phyloP scores from a whole-genome alignment of 805 yeast genomes.

The Schizosaccharomyces cryophilus region DNA sequence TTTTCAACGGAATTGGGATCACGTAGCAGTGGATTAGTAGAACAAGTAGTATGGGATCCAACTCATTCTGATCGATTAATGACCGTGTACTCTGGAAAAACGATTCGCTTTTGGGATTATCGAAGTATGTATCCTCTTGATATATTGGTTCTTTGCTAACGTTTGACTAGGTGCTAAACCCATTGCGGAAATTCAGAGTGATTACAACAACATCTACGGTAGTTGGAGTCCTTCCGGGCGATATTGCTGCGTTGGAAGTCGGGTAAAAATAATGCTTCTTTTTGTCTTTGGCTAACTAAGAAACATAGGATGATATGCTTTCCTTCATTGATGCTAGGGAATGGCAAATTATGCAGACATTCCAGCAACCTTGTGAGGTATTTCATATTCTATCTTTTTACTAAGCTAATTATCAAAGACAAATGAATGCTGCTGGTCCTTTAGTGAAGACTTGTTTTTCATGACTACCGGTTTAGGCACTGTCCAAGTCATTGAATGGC shows the following conservation, averaged over 20 bases:
- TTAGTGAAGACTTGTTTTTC: not conserved
- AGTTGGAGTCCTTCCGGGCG: slow-evolving; percentile 25
- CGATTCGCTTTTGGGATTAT: slow-evolving; percentile 24
- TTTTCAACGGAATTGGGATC: slow-evolving; percentile 6
- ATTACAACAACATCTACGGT: slow-evolving; percentile 9
- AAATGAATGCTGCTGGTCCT: slow-evolving; percentile 2
- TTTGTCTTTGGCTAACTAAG: not conserved
- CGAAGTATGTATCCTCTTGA: slow-evolving; percentile 13
- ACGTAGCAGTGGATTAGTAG: slow-evolving; percentile 14
- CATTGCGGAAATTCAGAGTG: not conserved
- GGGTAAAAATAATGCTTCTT: not conserved
- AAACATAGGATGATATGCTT: slow-evolving; percentile 18
- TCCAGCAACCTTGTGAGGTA: slow-evolving; percentile 1
- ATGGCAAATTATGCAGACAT: slow-evolving; percentile 14
- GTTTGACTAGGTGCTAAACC: not conserved
- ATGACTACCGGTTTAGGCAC: slow-evolving; percentile 1
- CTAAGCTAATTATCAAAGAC: not conserved
- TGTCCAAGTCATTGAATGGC: slow-evolving; percentile 1
- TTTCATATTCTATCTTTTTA: not conserved
- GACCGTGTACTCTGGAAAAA: slow-evolving; percentile 24
- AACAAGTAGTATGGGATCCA: slow-evolving; percentile 27
- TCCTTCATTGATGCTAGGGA: slow-evolving; percentile 16
- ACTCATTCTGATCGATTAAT: slow-evolving; percentile 21
- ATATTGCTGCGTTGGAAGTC: slow-evolving; percentile 18
- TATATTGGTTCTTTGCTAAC: not conserved